Evolutionary conservation across 768 basidiomycete species (phyloP), one percentile per base, ranked within the genome.

Genomic region (Tubosaeta sp.): DNA sequence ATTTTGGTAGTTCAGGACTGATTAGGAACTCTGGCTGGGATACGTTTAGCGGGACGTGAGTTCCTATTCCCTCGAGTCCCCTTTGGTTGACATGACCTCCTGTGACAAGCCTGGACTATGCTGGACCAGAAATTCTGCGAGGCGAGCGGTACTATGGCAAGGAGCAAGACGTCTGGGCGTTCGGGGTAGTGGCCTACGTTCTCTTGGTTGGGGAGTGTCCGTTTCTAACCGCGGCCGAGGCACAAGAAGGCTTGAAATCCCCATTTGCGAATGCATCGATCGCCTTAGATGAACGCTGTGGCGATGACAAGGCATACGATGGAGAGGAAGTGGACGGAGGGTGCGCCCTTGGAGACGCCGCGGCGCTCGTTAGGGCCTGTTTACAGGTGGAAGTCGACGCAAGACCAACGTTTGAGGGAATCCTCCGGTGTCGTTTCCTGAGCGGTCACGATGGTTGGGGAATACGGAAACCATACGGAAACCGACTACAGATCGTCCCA

Each of bases 131-230:
- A 69, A 98, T 99, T 51, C 72, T 99, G 29, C 85, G 92, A 16
- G 95, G 95, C 4, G 93, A 97, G 66, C 82, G 90, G 46, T 99
- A 99, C 68, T 80, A 88, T 57, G 97, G 95, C 33, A 95, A 94
- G 65, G 93, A 95, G 66, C 95, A 97, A 70, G 95, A 99, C 60
- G 89, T 97, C 3, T 99, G 95, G 95, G 95, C 95, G 0, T 90
- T 95, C 54, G 95, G 95, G 13, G 94, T 98, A 22, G 92, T 99
- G 19, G 93, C 86, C 12, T 99, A 94, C 68, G 95, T 99, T 51
- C 81, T 99, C 56, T 79, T 98, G 16, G 81, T 87, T 19, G 91
- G 92, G 6, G 92, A 95, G 73, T 95, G 92, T 63, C 91, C 91
- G 1, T 95, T 94, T 73, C 83, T 85, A 72, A 91, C 88, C 16